Conservation (phyloP, 1,284 basidiomycete species). For the Paramarasmius palmivorus region DNA sequence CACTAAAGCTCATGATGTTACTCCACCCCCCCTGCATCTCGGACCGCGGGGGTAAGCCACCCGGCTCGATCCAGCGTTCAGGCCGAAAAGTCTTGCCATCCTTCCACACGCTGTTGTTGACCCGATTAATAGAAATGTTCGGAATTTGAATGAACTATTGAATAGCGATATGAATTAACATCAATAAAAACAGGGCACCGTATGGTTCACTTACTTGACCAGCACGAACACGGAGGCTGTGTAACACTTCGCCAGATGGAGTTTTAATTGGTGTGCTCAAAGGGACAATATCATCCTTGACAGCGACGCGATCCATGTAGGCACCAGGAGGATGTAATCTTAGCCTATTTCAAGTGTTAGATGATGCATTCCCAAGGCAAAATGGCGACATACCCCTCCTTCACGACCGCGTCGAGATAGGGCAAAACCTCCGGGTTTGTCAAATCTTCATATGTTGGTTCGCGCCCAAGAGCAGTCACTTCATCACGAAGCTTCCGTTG, state of each 20-base stretch:
- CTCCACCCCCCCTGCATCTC: conserved; percentile 25
- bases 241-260: not conserved
- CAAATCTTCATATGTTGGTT: conserved; percentile 30
- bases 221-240: not conserved
- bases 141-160: conserved; percentile 17
- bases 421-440: conserved; percentile 25
- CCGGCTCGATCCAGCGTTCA: conserved; percentile 28
- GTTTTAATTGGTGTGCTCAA: conserved; percentile 24
- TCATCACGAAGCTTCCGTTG: conserved; percentile 43
- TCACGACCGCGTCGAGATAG: conserved; percentile 44
- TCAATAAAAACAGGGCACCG: too few relatives aligned
- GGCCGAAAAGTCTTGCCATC: conserved; percentile 32
- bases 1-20: conserved; percentile 32
- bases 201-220: conserved; percentile 6
- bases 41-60: conserved; percentile 19
- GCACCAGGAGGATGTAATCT: conserved; percentile 33
- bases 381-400: conserved; percentile 17
- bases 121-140: conserved; percentile 11
- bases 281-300: conserved; percentile 37
- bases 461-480: conserved; percentile 27
- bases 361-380: conserved; percentile 28
- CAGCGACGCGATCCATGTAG: conserved; percentile 31
- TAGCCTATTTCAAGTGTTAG: conserved; percentile 5
- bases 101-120: conserved; percentile 23
- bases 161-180: too few relatives aligned